Evolutionary conservation across 2,329 filamentous ascomycete genomes (phyloP).

Genomic region (Verticillium dahliae): DNA sequence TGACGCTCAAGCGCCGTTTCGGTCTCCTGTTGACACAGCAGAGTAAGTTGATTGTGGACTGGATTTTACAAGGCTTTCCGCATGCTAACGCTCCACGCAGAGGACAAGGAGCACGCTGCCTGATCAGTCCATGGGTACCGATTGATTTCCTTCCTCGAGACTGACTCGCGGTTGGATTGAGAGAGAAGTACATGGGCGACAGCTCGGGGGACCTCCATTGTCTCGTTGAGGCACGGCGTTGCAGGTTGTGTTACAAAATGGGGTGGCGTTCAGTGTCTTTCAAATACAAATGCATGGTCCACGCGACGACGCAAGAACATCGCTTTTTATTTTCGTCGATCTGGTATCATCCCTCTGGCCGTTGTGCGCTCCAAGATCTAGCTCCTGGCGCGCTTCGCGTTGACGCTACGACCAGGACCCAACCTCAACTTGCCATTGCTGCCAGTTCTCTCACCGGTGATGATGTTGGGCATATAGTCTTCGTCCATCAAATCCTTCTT

Average conservation of each 20-base stretch:
- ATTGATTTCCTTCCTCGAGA: neutral
- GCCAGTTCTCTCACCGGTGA: constrained; percentile 69
- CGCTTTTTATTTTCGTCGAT: constrained; percentile 2
- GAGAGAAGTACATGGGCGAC: neutral
- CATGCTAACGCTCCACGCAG: neutral
- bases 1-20: constrained; percentile 92
- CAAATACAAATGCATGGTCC: neutral
- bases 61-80: neutral
- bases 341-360: constrained; percentile 10
- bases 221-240: neutral
- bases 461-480: constrained; percentile 79
- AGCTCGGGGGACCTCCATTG: neutral
- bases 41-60: constrained; percentile 30
- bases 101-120: constrained; percentile 1
- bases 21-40: constrained; percentile 79
- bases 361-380: neutral
- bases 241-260: neutral
- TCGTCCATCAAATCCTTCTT: constrained; percentile 89
- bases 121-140: neutral
- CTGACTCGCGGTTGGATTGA: neutral
- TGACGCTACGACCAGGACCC: constrained; percentile 81
- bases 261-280: neutral
- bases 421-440: constrained; percentile 65
- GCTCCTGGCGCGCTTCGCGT: constrained; percentile 35
- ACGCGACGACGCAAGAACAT: neutral